Evolutionary conservation across 306 rosid species (phyloP).

Genomic region (Leucaena leucocephala): DNA sequence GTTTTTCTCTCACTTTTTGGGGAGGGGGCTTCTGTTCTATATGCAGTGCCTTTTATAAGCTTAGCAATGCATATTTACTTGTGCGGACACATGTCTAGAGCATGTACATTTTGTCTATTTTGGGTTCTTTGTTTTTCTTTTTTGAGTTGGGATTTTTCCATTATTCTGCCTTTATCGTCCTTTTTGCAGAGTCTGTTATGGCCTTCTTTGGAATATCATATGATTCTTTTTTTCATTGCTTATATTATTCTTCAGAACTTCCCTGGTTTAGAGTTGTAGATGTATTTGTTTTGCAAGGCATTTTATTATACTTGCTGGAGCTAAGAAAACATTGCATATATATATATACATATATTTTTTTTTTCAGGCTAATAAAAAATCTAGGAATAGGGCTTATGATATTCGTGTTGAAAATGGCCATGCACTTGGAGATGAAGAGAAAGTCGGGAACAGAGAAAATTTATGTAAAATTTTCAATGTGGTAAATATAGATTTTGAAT

Average conservation of each 20-base stretch:
- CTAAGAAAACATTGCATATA: background rate
- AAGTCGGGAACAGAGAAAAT: constrained; percentile 69
- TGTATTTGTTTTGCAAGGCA: background rate
- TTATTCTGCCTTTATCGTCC: background rate
- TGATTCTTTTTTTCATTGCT: background rate
- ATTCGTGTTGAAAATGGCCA: constrained; percentile 88
- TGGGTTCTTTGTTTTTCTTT: too few species aligned
- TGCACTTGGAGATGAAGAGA: constrained; percentile 79
- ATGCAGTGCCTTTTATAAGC: too few species aligned
- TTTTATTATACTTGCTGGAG: background rate
- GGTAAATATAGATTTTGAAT: constrained; percentile 51
- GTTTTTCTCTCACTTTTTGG: background rate
- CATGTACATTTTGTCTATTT: too few species aligned
- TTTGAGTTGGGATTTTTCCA: background rate
- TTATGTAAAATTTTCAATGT: constrained; percentile 58
- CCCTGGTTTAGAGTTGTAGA: background rate
- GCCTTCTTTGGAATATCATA: background rate
- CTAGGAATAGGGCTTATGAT: constrained; percentile 93
- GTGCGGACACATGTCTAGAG: too few species aligned
- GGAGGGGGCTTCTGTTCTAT: background rate
- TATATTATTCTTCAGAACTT: too few species aligned
- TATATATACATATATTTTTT: constrained; percentile 7
- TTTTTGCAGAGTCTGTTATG: background rate
- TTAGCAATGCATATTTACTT: too few species aligned
- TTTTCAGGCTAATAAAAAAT: constrained; percentile 83